These are phyloP conservation scores for Paraconiothyrium sp. DNA, from an alignment of 2,329 filamentous ascomycete species.

Conservation along the genomic window DNA sequence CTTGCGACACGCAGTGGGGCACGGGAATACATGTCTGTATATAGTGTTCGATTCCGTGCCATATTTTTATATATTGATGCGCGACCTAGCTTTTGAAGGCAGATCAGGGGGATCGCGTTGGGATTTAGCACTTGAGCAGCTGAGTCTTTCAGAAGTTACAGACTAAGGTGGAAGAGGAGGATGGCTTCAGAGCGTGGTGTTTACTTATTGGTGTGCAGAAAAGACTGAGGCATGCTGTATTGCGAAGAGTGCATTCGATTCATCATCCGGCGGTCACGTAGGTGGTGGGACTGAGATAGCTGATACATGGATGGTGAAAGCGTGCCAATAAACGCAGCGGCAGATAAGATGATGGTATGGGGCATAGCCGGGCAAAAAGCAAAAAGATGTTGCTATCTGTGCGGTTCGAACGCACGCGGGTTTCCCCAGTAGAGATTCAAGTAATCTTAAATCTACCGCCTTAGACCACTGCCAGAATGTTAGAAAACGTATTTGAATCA, in stretches of 20 bases:
- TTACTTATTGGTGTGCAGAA: too few species aligned
- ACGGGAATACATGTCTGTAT: conserved; percentile 70
- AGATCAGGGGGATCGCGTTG: conserved; percentile 23
- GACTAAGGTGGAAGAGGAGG: conserved; percentile 60
- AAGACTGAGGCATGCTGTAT: conserved; percentile 15
- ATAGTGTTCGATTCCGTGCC: conserved; percentile 80
- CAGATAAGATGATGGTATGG: too few species aligned
- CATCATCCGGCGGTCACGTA: too few species aligned
- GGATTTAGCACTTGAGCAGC: conserved; percentile 60
- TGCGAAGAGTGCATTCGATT: too few species aligned
- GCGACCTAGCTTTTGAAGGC: conserved; percentile 69
- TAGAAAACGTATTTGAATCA: background rate
- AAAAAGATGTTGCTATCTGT: conserved; percentile 28
- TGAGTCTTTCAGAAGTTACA: conserved; percentile 55
- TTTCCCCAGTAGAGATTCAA: conserved; percentile 31
- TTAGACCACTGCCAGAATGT: conserved; percentile 23
- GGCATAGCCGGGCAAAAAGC: too few species aligned
- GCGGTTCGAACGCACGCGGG: conserved; percentile 39
- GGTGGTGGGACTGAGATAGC: too few species aligned
- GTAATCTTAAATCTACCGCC: conserved; percentile 35
- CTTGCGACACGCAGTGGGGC: conserved; percentile 74
- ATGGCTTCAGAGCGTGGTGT: background rate
- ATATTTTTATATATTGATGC: conserved; percentile 74
- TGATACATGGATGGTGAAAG: too few species aligned
- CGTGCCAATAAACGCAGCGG: too few species aligned